Evolutionary conservation across 148 eudicot species (phyloP).

Genomic region (Camellia sinensis): DNA sequence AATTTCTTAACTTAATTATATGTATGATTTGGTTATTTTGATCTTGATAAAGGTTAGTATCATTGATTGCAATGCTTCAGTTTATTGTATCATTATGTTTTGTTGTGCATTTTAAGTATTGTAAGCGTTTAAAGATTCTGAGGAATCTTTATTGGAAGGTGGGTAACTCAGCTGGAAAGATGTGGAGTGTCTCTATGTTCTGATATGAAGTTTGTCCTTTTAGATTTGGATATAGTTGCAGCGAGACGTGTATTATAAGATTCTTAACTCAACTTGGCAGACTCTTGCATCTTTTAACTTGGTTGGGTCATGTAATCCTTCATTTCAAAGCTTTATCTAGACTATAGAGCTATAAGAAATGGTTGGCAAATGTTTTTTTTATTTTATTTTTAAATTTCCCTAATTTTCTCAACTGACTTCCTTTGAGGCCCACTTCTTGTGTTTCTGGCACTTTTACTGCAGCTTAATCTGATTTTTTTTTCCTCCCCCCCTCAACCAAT

Average conservation of each 20-base stretch:
- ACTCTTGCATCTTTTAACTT: background rate
- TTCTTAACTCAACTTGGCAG: background rate
- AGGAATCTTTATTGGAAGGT: background rate
- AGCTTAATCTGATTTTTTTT: background rate
- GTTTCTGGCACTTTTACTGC: background rate
- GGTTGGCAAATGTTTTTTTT: background rate
- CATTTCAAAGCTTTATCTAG: constrained; percentile 4
- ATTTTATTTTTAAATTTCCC: background rate
- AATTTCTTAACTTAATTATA: background rate
- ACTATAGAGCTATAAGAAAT: background rate
- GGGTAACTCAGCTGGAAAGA: constrained; percentile 6
- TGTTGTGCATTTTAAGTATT: background rate
- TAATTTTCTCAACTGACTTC: background rate
- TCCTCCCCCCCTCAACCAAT: background rate
- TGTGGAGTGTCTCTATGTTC: background rate
- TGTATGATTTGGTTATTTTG: background rate
- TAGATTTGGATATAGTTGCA: background rate
- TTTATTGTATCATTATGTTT: background rate
- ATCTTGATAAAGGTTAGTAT: too few species aligned
- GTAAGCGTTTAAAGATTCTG: background rate
- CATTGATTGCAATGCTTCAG: too few species aligned
- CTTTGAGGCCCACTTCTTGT: background rate
- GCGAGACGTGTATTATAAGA: background rate
- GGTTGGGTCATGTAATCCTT: background rate
- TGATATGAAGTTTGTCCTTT: background rate